These are phyloP conservation scores for Rhodotorula taiwanensis DNA, from an alignment of 768 basidiomycete genomes.

Conservation along the genomic window DNA sequence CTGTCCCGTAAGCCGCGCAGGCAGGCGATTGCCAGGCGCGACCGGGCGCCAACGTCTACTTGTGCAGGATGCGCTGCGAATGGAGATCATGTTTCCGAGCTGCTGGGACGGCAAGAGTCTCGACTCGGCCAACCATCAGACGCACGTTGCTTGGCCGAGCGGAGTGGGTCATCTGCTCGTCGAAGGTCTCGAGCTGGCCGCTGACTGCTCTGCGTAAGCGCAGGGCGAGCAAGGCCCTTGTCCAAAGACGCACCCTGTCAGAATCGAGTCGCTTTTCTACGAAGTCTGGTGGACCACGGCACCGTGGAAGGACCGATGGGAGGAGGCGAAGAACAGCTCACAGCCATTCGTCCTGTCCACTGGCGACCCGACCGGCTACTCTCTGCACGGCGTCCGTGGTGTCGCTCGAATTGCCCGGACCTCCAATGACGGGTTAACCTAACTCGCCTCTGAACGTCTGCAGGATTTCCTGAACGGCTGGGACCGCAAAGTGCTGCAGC, in stretches of 20 bases:
- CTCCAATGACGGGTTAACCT: too few species aligned
- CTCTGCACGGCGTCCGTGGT: conserved; percentile 12
- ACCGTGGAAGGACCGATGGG: conserved; percentile 25
- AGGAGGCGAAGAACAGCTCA: conserved; percentile 4
- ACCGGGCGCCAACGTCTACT: too few species aligned
- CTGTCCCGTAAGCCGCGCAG: too few species aligned
- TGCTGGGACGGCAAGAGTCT: conserved; percentile 20
- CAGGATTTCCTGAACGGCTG: conserved; percentile 39
- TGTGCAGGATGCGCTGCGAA: conserved; percentile 27
- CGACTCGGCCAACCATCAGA: conserved; percentile 16
- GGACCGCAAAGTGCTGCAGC: conserved; percentile 31
- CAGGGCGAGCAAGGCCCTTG: conserved; percentile 9
- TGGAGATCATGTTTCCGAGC: conserved; percentile 33
- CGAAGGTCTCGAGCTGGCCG: background rate
- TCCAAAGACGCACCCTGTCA: conserved; percentile 22
- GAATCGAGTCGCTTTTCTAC: conserved; percentile 32
- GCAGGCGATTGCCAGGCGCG: too few species aligned
- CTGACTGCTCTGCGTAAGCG: background rate
- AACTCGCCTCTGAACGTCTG: too few species aligned
- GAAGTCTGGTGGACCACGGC: conserved; percentile 27
- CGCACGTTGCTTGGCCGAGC: conserved; percentile 15
- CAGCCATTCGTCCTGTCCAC: conserved; percentile 27
- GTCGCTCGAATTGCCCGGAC: too few species aligned
- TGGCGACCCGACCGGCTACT: conserved; percentile 34
- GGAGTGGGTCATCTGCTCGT: background rate